These are phyloP conservation scores for Trametes cubensis DNA, from an alignment of 768 basidiomycete genomes.

Conservation along the genomic window DNA sequence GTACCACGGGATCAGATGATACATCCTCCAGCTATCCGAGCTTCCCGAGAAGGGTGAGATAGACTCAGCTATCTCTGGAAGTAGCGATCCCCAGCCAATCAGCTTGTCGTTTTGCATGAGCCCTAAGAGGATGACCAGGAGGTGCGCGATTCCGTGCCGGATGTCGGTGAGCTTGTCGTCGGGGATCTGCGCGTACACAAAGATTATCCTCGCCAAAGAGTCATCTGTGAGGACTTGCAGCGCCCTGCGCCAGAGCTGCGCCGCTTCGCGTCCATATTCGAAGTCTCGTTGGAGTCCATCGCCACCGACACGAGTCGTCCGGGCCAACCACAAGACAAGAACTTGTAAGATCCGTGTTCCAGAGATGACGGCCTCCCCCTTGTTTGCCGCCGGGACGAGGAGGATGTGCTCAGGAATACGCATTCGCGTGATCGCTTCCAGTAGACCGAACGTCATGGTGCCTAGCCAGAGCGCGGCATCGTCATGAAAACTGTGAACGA, in stretches of 20 bases:
- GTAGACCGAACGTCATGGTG: background rate
- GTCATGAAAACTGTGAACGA: background rate
- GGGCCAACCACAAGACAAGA: background rate
- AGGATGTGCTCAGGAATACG: background rate
- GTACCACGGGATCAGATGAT: background rate
- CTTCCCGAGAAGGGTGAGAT: no score
- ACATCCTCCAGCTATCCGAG: no score
- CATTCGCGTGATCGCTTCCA: background rate
- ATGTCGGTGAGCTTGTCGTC: background rate
- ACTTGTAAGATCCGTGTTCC: background rate
- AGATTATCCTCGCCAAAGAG: background rate
- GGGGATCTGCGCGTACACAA: background rate
- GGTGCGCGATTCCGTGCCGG: no score
- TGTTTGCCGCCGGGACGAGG: background rate
- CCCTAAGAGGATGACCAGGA: no score
- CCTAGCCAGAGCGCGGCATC: background rate
- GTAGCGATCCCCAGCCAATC: no score
- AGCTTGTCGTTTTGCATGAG: no score
- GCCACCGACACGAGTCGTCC: background rate
- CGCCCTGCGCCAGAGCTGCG: background rate
- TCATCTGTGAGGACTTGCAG: background rate
- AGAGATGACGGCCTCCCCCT: background rate
- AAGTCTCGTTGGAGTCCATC: background rate
- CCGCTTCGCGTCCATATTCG: background rate
- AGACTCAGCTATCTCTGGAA: no score